Conservation (phyloP, 805 yeast genomes). For the Candida sphagnicola region DNA sequence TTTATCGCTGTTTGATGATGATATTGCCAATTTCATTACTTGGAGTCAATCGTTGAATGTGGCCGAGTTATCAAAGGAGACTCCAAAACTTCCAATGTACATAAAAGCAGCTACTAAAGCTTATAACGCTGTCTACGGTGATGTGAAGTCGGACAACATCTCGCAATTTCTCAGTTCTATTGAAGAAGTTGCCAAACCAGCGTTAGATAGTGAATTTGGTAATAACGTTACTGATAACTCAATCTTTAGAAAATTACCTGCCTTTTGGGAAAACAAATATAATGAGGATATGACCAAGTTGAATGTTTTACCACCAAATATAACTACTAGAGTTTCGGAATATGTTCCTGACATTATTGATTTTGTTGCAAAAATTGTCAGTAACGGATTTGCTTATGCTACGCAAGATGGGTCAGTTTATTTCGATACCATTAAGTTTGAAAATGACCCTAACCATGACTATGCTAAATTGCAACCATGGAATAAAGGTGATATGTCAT, state of each 20-base stretch:
- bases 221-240: conserved; percentile 77
- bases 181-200: conserved; percentile 75
- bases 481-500: conserved; percentile 85
- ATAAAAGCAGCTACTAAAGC: conserved; percentile 59
- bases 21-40: conserved; percentile 32
- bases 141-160: conserved; percentile 17
- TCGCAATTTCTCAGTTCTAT: conserved; percentile 44
- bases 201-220: conserved; percentile 70
- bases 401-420: conserved; percentile 93
- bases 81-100: conserved; percentile 90
- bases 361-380: conserved; percentile 71
- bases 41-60: conserved; percentile 53
- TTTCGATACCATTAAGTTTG: conserved; percentile 85
- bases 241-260: conserved; percentile 75
- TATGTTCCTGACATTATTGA: conserved; percentile 88
- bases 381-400: conserved; percentile 78
- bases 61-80: conserved; percentile 44
- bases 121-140: conserved; percentile 35
- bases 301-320: conserved; percentile 79
- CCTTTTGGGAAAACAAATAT: conserved; percentile 84
- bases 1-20: conserved; percentile 39
- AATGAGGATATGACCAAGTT: conserved; percentile 81
- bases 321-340: conserved; percentile 93
- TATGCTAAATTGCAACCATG: conserved; percentile 98
- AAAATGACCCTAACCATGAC: conserved; percentile 62